These are phyloP conservation scores for Chlamydomonas schloesseri DNA, from an alignment of 139 green algal genomes.

Conservation along the genomic window DNA sequence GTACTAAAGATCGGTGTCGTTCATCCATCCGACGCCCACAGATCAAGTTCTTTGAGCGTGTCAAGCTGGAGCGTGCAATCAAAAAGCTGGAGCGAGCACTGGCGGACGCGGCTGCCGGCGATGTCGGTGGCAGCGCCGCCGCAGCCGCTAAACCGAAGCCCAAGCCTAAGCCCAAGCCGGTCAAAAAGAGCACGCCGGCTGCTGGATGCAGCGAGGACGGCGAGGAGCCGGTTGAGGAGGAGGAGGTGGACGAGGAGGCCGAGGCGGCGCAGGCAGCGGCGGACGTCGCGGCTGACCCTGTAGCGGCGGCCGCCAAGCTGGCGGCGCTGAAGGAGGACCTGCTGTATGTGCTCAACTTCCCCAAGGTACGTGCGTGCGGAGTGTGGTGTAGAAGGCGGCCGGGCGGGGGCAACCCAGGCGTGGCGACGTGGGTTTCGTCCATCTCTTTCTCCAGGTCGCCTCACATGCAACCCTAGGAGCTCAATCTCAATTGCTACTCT, in stretches of 20 bases:
- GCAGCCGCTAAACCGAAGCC: no score
- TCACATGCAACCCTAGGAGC: no score
- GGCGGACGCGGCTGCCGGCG: background rate
- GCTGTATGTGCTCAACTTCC: slow-evolving; percentile 90
- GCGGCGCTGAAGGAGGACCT: slow-evolving; percentile 70
- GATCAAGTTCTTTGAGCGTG: slow-evolving; percentile 90
- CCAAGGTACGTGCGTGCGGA: slow-evolving; percentile 68
- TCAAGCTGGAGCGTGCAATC: slow-evolving; percentile 86
- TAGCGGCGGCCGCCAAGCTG: slow-evolving; percentile 40
- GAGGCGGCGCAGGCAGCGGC: background rate
- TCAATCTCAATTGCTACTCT: no score
- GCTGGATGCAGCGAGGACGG: background rate
- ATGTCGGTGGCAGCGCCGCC: background rate
- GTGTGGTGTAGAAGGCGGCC: no score
- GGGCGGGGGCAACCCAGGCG: no score
- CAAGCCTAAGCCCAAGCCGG: no score
- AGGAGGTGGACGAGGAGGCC: background rate
- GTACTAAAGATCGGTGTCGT: no score
- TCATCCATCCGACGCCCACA: slow-evolving; percentile 33
- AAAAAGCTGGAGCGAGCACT: slow-evolving; percentile 58
- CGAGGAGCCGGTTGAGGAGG: background rate
- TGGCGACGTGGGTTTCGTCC: no score
- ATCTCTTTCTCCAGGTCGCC: no score
- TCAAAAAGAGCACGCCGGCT: background rate
- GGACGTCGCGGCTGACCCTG: background rate